A percentile compares a stretch with the other conserved stretches of the same genome.
Evolutionary conservation across 2,329 filamentous ascomycete species (phyloP).

Genomic region (Chaetomiaceae sp.): DNA sequence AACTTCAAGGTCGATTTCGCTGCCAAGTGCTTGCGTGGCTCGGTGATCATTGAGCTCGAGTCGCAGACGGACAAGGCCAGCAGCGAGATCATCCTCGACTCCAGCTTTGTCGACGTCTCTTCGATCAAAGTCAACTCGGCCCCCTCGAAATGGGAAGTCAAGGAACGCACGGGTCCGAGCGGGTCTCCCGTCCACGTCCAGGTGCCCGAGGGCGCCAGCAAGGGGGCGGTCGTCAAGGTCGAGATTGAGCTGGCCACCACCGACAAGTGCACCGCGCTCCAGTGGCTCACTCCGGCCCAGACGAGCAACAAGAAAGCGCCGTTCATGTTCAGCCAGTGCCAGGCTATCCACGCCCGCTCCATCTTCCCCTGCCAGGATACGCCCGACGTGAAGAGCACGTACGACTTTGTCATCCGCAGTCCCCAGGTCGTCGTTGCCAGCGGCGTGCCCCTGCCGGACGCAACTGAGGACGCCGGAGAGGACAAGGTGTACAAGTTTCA

Average conservation of each 20-base stretch:
- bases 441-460: slow-evolving; percentile 58
- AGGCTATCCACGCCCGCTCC: slow-evolving; percentile 90
- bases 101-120: slow-evolving; percentile 72
- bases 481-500: slow-evolving; percentile 75
- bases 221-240: slow-evolving; percentile 49
- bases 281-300: slow-evolving; percentile 91
- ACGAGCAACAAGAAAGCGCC: slow-evolving; percentile 94
- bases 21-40: slow-evolving; percentile 69
- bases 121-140: slow-evolving; percentile 65
- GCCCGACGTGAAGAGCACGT: slow-evolving; percentile 94
- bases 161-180: slow-evolving; percentile 66
- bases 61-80: slow-evolving; percentile 69
- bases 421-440: slow-evolving; percentile 87
- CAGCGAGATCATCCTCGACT: slow-evolving; percentile 79
- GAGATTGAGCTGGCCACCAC: slow-evolving; percentile 76
- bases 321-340: slow-evolving; percentile 97
- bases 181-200: slow-evolving; percentile 65
- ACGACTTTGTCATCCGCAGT: slow-evolving; percentile 82
- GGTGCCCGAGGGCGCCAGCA: slow-evolving; percentile 50
- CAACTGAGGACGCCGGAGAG: slow-evolving; percentile 44
- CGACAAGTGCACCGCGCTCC: slow-evolving; percentile 80
- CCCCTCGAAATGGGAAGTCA: slow-evolving; percentile 63
- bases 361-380: slow-evolving; percentile 97
- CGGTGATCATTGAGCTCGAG: slow-evolving; percentile 70
- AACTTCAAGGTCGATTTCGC: slow-evolving; percentile 82